phyloP scores from a whole-genome alignment of 805 yeast genomes.

The Candida ortonii region DNA sequence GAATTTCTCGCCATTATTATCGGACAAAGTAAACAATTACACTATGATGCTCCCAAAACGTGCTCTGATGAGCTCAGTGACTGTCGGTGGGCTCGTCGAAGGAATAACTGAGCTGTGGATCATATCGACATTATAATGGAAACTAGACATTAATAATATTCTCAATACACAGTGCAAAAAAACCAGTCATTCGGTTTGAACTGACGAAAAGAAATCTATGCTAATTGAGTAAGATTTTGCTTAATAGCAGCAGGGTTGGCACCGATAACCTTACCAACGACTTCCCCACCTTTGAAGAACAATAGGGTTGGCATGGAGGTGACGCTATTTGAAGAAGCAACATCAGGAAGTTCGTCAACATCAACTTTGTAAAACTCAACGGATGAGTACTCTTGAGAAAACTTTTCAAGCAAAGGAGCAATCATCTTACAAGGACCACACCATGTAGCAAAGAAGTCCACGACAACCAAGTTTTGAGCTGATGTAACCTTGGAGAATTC shows the following conservation, averaged over 20 bases:
- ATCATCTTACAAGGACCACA: conserved; percentile 99
- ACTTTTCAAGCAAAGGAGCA: conserved; percentile 88
- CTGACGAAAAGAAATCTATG: conserved; percentile 14
- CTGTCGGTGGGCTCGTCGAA: too few relatives aligned
- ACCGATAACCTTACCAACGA: conserved; percentile 78
- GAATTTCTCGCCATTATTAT: not conserved
- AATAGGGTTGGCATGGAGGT: conserved; percentile 61
- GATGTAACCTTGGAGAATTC: conserved; percentile 69
- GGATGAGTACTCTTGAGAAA: conserved; percentile 60
- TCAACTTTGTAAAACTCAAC: conserved; percentile 87
- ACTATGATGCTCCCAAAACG: too few relatives aligned
- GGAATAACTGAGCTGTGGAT: too few relatives aligned
- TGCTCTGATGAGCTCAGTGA: too few relatives aligned
- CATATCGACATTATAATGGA: not conserved
- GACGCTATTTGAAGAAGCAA: conserved; percentile 65
- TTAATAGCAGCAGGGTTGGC: conserved; percentile 86
- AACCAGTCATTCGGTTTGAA: not conserved
- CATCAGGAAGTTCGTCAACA: conserved; percentile 76
- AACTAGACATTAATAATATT: not conserved
- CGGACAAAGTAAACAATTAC: too few relatives aligned
- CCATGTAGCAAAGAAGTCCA: conserved; percentile 97
- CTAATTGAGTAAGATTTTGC: conserved; percentile 43
- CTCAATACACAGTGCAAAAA: not conserved
- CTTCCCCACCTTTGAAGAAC: conserved; percentile 80
- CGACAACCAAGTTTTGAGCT: conserved; percentile 70